Evolutionary conservation across 768 basidiomycete species (phyloP), one percentile per base, ranked within the genome.

Genomic region (Suillus subaureus): DNA sequence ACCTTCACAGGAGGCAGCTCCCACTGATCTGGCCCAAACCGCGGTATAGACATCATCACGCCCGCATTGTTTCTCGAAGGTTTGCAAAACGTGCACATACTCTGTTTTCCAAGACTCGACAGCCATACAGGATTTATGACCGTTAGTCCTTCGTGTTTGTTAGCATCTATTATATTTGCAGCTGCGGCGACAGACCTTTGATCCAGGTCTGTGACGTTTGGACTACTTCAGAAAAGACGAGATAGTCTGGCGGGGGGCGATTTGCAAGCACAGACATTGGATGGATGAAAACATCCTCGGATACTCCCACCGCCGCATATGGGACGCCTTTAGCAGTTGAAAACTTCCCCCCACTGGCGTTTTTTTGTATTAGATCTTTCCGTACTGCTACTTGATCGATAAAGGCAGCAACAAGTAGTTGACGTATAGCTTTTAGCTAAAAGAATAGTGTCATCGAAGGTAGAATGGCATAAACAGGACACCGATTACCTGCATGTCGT

Each of bases 361-460:
- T 79, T 67, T 86, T 87, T 54, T 88, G 84, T 16, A 89, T 82
- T 40, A 93, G 76, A 73, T 99, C 97, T 73, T 92, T 94, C 33
- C 97, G 88, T 16, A 96, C 84, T 9, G 97, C 97, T 16, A 98
- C 88, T 77, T 97, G 94, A 76, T 99, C 96, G 69, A 99, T 93
- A 79, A 97, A 98, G 18, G 88, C 93, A 12, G 97, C 91, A 0
- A 92, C 84, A 55, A 98, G 73, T 12, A 98, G 83, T 74, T 99
- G 97, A 47, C 93, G 86, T 13, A 99, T 82, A 21, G 93, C 88
- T 76, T 97, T 98, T 69, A 98, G 82, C 93, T 98, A 62, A 5
- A 23, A 4, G n/a, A 65, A n/a, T 40, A 26, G 64, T 40, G 61
- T 64, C 15, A 71, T 58, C 37, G 54, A 61, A 49, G 61, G 43